A percentile compares a stretch with the other conserved stretches of the same genome.
Evolutionary conservation across 306 rosid genomes (phyloP).

Genomic region (Cucurbita moschata): DNA sequence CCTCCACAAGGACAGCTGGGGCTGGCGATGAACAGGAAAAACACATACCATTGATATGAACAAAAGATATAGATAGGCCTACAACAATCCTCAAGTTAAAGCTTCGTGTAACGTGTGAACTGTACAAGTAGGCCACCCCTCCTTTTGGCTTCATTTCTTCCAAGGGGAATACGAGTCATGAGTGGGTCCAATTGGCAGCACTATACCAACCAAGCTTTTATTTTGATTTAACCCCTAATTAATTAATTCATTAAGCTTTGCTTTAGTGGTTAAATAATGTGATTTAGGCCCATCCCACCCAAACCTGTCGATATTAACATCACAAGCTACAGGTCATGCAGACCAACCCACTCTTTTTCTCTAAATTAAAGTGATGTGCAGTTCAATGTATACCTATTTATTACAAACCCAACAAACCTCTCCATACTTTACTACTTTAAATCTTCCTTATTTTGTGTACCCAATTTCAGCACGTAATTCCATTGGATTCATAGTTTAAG

Average conservation of each 20-base stretch:
- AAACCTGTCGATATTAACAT: constrained; percentile 11
- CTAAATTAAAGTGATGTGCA: too few relatives aligned
- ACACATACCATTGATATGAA: background rate
- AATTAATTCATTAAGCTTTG: background rate
- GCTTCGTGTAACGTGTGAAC: background rate
- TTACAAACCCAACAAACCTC: too few relatives aligned
- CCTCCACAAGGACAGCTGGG: background rate
- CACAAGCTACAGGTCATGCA: background rate
- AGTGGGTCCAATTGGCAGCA: background rate
- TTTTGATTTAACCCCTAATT: constrained; percentile 18
- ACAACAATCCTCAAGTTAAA: background rate
- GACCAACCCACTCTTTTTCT: background rate
- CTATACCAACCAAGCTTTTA: constrained; percentile 1
- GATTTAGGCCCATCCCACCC: constrained; percentile 23
- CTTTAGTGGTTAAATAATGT: constrained; percentile 10
- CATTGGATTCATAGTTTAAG: too few relatives aligned
- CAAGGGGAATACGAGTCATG: background rate
- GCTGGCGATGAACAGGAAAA: background rate
- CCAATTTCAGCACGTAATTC: too few relatives aligned
- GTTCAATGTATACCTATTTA: too few relatives aligned
- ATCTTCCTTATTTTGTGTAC: too few relatives aligned
- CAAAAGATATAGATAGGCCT: background rate
- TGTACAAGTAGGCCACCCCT: background rate
- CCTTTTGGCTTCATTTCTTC: background rate
- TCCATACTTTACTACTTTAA: too few relatives aligned